phyloP scores from a whole-genome alignment of 2,329 filamentous ascomycete genomes.

The Metarhizium anisopliae region DNA sequence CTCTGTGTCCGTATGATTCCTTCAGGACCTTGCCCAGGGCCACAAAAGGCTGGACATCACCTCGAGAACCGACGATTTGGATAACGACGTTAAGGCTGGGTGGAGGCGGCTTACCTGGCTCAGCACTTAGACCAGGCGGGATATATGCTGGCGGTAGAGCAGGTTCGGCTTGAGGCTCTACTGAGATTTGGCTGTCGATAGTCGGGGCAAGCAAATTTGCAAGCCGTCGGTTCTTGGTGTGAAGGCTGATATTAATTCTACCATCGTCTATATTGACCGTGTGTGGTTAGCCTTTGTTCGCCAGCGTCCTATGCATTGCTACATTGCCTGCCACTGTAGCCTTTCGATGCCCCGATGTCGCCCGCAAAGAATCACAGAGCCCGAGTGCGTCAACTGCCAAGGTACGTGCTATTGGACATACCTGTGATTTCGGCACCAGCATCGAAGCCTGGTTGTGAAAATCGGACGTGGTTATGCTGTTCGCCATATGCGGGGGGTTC shows the following conservation, averaged over 20 bases:
- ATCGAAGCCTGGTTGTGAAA: slow-evolving; percentile 54
- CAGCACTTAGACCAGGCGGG: slow-evolving; percentile 61
- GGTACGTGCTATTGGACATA: slow-evolving; percentile 15
- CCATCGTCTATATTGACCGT: slow-evolving; percentile 51
- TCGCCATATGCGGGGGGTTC: slow-evolving; percentile 51
- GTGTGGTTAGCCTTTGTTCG: neutral
- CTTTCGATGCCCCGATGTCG: no score
- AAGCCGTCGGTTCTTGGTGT: slow-evolving; percentile 57
- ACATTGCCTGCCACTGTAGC: neutral
- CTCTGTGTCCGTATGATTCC: slow-evolving; percentile 57
- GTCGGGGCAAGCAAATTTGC: slow-evolving; percentile 60
- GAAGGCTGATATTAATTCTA: slow-evolving; percentile 71
- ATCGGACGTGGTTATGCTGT: slow-evolving; percentile 43
- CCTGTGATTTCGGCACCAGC: slow-evolving; percentile 52
- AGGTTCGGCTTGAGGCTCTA: slow-evolving; percentile 35
- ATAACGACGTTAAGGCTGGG: slow-evolving; percentile 61
- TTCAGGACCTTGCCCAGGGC: slow-evolving; percentile 58
- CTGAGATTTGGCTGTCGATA: slow-evolving; percentile 45
- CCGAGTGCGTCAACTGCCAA: neutral
- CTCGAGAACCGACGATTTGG: slow-evolving; percentile 65
- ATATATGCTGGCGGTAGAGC: slow-evolving; percentile 60
- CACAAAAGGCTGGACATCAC: slow-evolving; percentile 69
- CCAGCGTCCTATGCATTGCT: neutral
- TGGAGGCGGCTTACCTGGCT: slow-evolving; percentile 46
- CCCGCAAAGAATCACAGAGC: no score